A percentile compares a stretch with the other conserved stretches of the same genome.
Conservation (phyloP, 2,329 filamentous ascomycete species). For the Colletotrichum spaethianum region DNA sequence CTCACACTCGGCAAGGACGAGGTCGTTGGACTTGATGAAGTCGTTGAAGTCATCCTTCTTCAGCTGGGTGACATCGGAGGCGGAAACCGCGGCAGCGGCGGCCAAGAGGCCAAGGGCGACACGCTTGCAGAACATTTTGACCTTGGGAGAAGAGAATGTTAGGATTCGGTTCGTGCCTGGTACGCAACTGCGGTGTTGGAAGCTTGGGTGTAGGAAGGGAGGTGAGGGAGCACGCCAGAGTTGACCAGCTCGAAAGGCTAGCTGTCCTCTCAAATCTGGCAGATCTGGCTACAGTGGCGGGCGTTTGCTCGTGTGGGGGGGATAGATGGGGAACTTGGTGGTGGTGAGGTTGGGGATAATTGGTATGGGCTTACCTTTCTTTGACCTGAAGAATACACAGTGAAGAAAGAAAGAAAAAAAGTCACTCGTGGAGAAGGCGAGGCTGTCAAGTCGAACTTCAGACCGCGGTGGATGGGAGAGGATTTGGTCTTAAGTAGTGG, state of each 20-base stretch:
- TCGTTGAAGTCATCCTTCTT: constrained; percentile 89
- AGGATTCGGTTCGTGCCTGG: background rate
- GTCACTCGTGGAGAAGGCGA: constrained; percentile 28
- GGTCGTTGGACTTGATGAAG: constrained; percentile 87
- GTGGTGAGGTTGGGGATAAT: background rate
- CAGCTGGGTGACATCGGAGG: constrained; percentile 85
- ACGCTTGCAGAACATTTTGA: constrained; percentile 65
- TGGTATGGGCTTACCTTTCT: constrained; percentile 36
- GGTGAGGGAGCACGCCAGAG: background rate
- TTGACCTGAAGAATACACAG: constrained; percentile 35
- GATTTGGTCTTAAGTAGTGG: constrained; percentile 33
- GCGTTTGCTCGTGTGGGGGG: background rate
- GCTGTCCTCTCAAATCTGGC: constrained; percentile 12
- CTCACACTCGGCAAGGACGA: constrained; percentile 96
- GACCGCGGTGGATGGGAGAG: constrained; percentile 16
- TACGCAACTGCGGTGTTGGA: background rate
- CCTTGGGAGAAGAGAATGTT: constrained; percentile 19
- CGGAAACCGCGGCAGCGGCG: constrained; percentile 70
- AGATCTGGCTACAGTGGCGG: background rate
- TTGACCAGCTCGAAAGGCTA: background rate
- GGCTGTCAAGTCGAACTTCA: constrained; percentile 17
- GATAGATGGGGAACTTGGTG: background rate
- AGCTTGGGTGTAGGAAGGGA: background rate
- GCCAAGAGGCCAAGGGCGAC: constrained; percentile 69
- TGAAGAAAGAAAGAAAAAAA: constrained; percentile 35